phyloP scores from a whole-genome alignment of 768 basidiomycete genomes.

The Naganishia vaughanmartiniae region DNA sequence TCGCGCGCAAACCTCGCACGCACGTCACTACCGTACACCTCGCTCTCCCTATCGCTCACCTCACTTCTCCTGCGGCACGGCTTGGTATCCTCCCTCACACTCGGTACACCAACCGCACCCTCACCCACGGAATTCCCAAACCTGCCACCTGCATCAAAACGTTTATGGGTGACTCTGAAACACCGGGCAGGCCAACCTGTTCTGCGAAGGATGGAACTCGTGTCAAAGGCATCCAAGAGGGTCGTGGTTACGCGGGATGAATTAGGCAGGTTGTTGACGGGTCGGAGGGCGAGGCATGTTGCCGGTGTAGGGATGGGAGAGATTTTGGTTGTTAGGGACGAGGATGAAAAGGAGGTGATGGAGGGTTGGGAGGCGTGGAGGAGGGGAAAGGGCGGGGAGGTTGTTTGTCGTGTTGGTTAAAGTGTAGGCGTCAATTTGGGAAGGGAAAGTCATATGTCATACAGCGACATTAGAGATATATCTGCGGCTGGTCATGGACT shows the following conservation, averaged over 20 bases:
- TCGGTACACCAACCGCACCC: constrained; percentile 61
- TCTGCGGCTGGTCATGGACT: too few relatives aligned
- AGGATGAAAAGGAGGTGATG: constrained; percentile 60
- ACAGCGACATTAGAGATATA: too few relatives aligned
- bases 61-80: constrained; percentile 87
- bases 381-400: constrained; percentile 75
- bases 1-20: constrained; percentile 79
- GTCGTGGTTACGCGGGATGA: constrained; percentile 73
- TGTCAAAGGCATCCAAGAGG: constrained; percentile 78
- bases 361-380: constrained; percentile 89
- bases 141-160: constrained; percentile 64
- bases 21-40: constrained; percentile 75
- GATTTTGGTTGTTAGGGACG: constrained; percentile 75
- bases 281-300: constrained; percentile 73
- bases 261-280: constrained; percentile 73
- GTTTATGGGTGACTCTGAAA: constrained; percentile 93
- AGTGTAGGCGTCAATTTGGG: not conserved
- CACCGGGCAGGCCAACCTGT: constrained; percentile 87
- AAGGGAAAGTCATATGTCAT: too few relatives aligned
- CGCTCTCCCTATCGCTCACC: constrained; percentile 86
- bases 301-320: constrained; percentile 88
- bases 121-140: constrained; percentile 64
- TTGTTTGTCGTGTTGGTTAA: constrained; percentile 73
- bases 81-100: constrained; percentile 76
- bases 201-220: constrained; percentile 70